These are phyloP conservation scores for Stellera chamaejasme DNA, from an alignment of 345 rosid species.

Conservation along the genomic window DNA sequence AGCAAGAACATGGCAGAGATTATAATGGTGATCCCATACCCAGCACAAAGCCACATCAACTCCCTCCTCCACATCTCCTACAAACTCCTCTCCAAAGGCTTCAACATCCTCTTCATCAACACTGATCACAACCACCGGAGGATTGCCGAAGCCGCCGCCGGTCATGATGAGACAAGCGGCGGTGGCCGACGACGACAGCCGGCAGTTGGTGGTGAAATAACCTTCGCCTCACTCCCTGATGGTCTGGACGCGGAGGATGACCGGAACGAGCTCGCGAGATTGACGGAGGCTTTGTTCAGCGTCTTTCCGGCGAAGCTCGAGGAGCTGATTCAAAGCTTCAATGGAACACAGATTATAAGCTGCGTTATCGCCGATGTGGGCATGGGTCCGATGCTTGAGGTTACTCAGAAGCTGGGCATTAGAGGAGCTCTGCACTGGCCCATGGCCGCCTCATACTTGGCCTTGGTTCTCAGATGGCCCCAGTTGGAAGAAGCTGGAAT, in stretches of 20 bases:
- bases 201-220: neutral
- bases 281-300: neutral
- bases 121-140: slow-evolving; percentile 5
- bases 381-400: slow-evolving; percentile 3
- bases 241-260: slow-evolving; percentile 15
- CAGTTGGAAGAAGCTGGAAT: slow-evolving; percentile 7
- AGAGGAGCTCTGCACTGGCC: slow-evolving; percentile 7
- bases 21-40: slow-evolving; percentile 25
- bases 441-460: neutral
- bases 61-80: slow-evolving; percentile 27
- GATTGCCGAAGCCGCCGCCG: neutral
- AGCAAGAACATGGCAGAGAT: too few species aligned
- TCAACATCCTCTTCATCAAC: slow-evolving; percentile 15
- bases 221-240: slow-evolving; percentile 13
- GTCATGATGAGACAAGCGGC: too few species aligned
- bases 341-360: neutral
- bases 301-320: slow-evolving; percentile 8
- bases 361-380: slow-evolving; percentile 8
- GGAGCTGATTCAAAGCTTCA: slow-evolving; percentile 8
- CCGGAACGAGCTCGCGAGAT: slow-evolving; percentile 2
- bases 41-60: slow-evolving; percentile 44
- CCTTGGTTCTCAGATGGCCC: neutral
- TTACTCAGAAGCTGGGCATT: slow-evolving; percentile 10
- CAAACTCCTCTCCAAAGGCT: slow-evolving; percentile 15
- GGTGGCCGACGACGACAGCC: too few species aligned